phyloP scores from a whole-genome alignment of 1,139 yeast species.

The Debaryomyces udenii region DNA sequence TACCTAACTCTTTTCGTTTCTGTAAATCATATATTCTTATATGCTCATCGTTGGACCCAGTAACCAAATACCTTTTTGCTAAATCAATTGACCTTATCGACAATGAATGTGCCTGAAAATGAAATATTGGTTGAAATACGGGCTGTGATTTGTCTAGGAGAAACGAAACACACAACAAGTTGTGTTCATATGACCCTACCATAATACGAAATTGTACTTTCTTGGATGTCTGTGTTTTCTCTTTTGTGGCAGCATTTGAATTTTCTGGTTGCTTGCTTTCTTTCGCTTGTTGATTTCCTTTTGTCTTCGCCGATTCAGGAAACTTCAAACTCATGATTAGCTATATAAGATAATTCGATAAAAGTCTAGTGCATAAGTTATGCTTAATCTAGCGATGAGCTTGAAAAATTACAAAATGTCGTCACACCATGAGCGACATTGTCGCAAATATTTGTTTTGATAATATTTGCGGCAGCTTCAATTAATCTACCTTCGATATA shows the following conservation, averaged over 20 bases:
- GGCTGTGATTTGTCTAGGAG: slow-evolving; percentile 48
- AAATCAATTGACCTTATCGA: slow-evolving; percentile 84
- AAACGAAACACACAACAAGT: slow-evolving; percentile 79
- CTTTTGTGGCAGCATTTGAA: slow-evolving; percentile 2
- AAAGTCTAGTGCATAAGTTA: too few relatives aligned
- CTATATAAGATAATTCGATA: too few relatives aligned
- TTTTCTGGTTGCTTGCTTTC: background rate
- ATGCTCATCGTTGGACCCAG: slow-evolving; percentile 96
- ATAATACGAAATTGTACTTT: slow-evolving; percentile 66
- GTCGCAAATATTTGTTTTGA: slow-evolving; percentile 10
- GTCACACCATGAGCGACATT: slow-evolving; percentile 6
- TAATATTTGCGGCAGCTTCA: slow-evolving; percentile 10
- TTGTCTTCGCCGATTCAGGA: slow-evolving; percentile 2
- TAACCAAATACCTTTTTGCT: slow-evolving; percentile 82
- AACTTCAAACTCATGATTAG: slow-evolving; percentile 2
- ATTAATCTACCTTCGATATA: background rate
- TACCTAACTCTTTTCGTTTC: slow-evolving; percentile 91
- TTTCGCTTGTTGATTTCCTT: background rate
- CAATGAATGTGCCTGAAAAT: slow-evolving; percentile 90
- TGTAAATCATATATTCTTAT: slow-evolving; percentile 92
- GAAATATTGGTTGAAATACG: slow-evolving; percentile 89
- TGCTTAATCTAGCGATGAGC: slow-evolving; percentile 12
- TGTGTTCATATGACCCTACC: slow-evolving; percentile 96
- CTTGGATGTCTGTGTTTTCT: slow-evolving; percentile 3
- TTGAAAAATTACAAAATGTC: slow-evolving; percentile 7